phyloP scores from a whole-genome alignment of 23 red algal genomes.

The Gracilaria caudata region DNA sequence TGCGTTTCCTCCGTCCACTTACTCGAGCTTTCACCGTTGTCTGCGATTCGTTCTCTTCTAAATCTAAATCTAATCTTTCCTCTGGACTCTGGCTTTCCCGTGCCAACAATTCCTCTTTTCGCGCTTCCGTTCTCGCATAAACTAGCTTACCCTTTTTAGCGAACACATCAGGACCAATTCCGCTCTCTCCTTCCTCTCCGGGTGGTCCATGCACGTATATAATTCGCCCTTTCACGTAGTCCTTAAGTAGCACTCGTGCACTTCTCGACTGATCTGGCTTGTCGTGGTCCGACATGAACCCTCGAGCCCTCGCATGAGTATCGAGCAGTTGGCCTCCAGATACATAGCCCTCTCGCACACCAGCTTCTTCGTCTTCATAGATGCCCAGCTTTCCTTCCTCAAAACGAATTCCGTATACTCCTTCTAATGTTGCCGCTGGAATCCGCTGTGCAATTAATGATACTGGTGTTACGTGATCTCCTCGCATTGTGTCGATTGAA shows the following conservation, averaged over 20 bases:
- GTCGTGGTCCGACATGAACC: constrained; percentile 83
- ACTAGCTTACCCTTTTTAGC: constrained; percentile 57
- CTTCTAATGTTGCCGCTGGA: constrained; percentile 52
- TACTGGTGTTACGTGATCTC: constrained; percentile 60
- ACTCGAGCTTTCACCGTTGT: constrained; percentile 29
- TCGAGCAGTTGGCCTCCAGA: constrained; percentile 70
- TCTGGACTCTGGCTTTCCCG: not conserved
- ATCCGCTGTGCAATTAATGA: constrained; percentile 74
- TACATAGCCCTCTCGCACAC: constrained; percentile 33
- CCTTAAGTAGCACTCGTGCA: constrained; percentile 91
- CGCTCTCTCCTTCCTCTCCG: constrained; percentile 51
- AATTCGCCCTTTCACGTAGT: constrained; percentile 86
- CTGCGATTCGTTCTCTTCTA: not conserved
- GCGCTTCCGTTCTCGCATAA: constrained; percentile 33
- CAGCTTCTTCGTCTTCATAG: not conserved
- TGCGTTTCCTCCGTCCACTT: constrained; percentile 31
- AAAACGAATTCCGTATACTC: constrained; percentile 81
- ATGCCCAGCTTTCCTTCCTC: not conserved
- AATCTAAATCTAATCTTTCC: not conserved
- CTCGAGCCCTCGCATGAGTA: constrained; percentile 80
- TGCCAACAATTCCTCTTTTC: not conserved
- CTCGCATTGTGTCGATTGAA: constrained; percentile 89
- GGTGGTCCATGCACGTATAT: constrained; percentile 79
- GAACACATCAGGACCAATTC: constrained; percentile 54
- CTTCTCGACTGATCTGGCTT: constrained; percentile 78